Percentiles rank a stretch among this genome's conserved stretches.
Conservation (phyloP, 768 basidiomycete species). For the Phylloporus sp. region DNA sequence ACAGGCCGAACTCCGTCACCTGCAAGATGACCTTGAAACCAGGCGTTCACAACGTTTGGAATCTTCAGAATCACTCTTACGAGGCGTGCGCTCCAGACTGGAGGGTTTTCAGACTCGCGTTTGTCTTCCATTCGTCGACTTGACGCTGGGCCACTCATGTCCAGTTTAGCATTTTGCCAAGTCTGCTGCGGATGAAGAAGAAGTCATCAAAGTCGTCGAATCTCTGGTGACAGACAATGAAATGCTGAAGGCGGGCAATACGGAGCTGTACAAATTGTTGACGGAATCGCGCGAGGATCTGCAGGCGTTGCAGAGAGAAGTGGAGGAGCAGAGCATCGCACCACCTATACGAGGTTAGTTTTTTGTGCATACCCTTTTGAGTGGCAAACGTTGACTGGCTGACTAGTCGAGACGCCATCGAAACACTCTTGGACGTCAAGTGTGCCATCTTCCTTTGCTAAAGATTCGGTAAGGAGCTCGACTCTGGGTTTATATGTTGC, state of each 20-base stretch:
- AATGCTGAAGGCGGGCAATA: conserved; percentile 71
- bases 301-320: conserved; percentile 62
- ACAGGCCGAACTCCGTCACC: conserved; percentile 57
- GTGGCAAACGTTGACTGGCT: conserved; percentile 2
- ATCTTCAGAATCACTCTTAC: conserved; percentile 60
- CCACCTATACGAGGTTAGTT: conserved; percentile 41
- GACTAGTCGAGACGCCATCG: conserved; percentile 32
- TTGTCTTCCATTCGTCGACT: conserved; percentile 19
- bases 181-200: conserved; percentile 41
- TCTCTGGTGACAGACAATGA: conserved; percentile 87
- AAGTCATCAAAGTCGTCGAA: conserved; percentile 68
- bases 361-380: neutral
- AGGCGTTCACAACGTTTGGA: conserved; percentile 57
- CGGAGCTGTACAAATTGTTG: conserved; percentile 70
- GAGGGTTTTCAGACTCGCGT: conserved; percentile 59
- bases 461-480: conserved; percentile 40
- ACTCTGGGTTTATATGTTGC: conserved; percentile 25
- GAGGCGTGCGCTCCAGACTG: conserved; percentile 59
- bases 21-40: conserved; percentile 61
- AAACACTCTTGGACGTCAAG: conserved; percentile 41
- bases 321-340: conserved; percentile 63
- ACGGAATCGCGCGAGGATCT: conserved; percentile 74
- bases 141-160: conserved; percentile 13
- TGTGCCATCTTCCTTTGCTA: conserved; percentile 39
- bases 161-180: conserved; percentile 36